These are phyloP conservation scores for Patellifolia procumbens DNA, from an alignment of 179 eudicot genomes.

Conservation along the genomic window DNA sequence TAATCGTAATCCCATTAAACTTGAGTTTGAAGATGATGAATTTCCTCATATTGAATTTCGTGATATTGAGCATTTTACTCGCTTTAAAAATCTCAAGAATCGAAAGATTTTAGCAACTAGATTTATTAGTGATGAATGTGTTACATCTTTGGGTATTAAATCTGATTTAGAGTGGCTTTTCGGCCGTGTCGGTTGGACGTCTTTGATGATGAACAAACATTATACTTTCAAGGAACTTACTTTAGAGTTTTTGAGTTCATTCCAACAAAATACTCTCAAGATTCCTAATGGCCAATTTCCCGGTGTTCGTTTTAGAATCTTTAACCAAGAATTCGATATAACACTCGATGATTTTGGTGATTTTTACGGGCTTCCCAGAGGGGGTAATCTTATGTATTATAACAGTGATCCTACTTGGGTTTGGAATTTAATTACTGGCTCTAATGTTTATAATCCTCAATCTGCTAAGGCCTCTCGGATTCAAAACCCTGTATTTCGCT, in stretches of 20 bases:
- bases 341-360: neutral
- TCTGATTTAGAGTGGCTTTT: slow-evolving; percentile 3
- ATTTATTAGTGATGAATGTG: neutral
- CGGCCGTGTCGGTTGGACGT: neutral
- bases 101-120: neutral
- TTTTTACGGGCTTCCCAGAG: neutral
- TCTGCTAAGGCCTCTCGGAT: neutral
- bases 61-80: slow-evolving; percentile 1
- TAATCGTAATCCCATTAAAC: neutral
- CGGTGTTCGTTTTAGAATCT: neutral
- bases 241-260: neutral
- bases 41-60: neutral
- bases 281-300: neutral
- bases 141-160: slow-evolving; percentile 2
- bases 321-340: neutral
- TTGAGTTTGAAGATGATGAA: neutral
- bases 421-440: neutral
- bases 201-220: neutral
- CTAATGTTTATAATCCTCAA: neutral
- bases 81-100: neutral
- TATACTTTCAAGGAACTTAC: neutral
- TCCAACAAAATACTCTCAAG: neutral
- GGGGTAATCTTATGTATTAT: neutral
- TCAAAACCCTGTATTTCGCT: slow-evolving; percentile 10
- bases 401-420: neutral